Evolutionary conservation across 1,284 basidiomycete species (phyloP), one percentile per base, ranked within the genome.

Genomic region (Sphagnurus paluster): DNA sequence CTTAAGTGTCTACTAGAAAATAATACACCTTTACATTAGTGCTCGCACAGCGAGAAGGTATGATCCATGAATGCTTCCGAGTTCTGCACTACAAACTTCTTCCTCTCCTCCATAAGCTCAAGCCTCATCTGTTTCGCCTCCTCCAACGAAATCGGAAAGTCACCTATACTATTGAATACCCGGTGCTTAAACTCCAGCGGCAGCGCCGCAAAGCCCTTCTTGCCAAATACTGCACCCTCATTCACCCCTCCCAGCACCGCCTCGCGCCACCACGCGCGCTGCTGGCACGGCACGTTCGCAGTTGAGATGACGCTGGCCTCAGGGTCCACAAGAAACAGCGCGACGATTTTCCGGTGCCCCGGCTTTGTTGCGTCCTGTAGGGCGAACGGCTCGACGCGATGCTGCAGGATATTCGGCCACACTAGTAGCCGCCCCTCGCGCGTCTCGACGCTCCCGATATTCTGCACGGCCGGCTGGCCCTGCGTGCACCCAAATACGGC

Each of bases 391-490:
- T 64, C 61, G 10, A 74, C 67, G n/a, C 61, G 58, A 53, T 74
- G 71, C 46, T 74, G 73, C 34, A 69, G 66, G 32, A 70, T 58
- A 47, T 75, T 76, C 0, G 72, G 72, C 53, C 72, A 74, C 0
- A 63, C 62, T 34, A 74, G 54, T 14, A 65, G 55, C 11, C 70
- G 62, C 1, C 64, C 65, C 48, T 62, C 50, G 3, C 46, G 52
- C 1, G 68, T 72, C 6, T 53, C 41, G 16, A 70, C 56, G 1
- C 52, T 45, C 4, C 71, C 70, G 20, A 67, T 42, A 24, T 63
- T 38, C 45, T 70, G 67, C 1, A 63, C 44, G 1, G 42, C 43
- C 0, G 51, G 25, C 0, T 25, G 45, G 5, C 40, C 13, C 9
- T 52, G 17, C 8, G 49, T 14, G 19, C 54, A 54, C 16, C 56